These are phyloP conservation scores for Pelargonium australe DNA, from an alignment of 441 rosid genomes.

Conservation along the genomic window DNA sequence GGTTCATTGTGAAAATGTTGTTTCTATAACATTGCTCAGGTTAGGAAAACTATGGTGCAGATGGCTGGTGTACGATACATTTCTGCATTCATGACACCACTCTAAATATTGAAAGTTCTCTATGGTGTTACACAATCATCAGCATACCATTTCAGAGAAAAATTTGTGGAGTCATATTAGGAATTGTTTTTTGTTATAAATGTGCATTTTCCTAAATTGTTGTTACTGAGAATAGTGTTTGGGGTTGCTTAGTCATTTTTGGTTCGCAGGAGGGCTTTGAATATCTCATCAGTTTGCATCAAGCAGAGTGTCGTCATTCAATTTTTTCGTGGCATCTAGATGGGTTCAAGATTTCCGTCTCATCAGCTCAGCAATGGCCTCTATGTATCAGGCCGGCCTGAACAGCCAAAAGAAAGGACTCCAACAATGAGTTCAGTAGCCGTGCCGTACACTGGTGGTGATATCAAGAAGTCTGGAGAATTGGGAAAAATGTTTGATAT, in stretches of 20 bases:
- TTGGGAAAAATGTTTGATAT: conserved; percentile 94
- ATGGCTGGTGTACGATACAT: neutral
- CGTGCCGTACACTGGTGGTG: conserved; percentile 97
- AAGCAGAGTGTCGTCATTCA: conserved; percentile 16
- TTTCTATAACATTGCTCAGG: neutral
- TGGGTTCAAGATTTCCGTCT: conserved; percentile 96
- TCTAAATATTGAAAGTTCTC: neutral
- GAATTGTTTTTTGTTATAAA: neutral
- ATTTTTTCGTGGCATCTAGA: conserved; percentile 30
- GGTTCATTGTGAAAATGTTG: neutral
- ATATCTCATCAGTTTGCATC: conserved; percentile 15
- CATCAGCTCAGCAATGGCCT: conserved; percentile 95
- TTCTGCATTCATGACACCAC: no score
- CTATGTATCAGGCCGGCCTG: conserved; percentile 91
- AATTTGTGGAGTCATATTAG: neutral
- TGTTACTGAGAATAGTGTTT: neutral
- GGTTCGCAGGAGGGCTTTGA: conserved; percentile 31
- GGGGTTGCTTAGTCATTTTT: conserved; percentile 1
- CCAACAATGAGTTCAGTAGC: conserved; percentile 97
- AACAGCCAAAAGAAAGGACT: conserved; percentile 89
- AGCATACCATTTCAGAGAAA: neutral
- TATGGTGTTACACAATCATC: neutral
- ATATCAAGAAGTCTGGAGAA: conserved; percentile 87
- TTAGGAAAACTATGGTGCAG: neutral
- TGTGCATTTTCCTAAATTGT: neutral